A percentile compares a stretch with the other conserved stretches of the same genome.
Conservation (phyloP, 129 eudicot genomes). For the Chrysanthemum makinoi region DNA sequence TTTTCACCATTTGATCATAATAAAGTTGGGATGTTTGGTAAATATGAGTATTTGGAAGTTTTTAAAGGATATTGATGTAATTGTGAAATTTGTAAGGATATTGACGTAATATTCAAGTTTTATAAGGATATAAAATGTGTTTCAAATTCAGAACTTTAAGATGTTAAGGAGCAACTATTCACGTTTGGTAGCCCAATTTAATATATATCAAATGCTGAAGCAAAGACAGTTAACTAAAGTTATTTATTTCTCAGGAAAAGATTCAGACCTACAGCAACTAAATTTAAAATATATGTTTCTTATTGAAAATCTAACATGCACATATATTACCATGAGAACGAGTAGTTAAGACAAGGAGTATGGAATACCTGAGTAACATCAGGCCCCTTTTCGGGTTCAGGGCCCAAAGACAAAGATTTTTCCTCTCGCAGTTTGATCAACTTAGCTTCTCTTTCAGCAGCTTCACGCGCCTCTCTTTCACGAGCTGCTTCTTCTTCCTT, state of each 20-base stretch:
- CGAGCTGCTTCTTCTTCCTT: slow-evolving; percentile 92
- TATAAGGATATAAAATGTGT: too few species aligned
- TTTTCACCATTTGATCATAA: too few species aligned
- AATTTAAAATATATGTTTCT: not conserved
- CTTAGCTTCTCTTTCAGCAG: slow-evolving; percentile 92
- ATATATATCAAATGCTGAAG: not conserved
- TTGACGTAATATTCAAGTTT: too few species aligned
- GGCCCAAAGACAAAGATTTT: slow-evolving; percentile 76
- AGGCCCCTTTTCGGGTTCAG: slow-evolving; percentile 90
- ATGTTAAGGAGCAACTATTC: not conserved
- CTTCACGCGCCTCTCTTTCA: slow-evolving; percentile 84
- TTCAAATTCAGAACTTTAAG: not conserved
- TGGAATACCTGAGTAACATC: slow-evolving; percentile 85
- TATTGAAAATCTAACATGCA: slow-evolving; percentile 5
- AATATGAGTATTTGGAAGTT: too few species aligned
- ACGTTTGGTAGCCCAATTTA: not conserved
- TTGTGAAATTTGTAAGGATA: too few species aligned
- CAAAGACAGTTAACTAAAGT: not conserved
- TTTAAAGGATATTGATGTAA: too few species aligned
- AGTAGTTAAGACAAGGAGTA: not conserved
- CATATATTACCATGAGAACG: not conserved
- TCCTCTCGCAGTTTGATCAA: slow-evolving; percentile 64
- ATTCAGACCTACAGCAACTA: slow-evolving; percentile 4
- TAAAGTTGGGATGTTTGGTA: too few species aligned
- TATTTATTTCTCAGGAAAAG: slow-evolving; percentile 9